Base-by-base conservation (phyloP, 1,284 basidiomycete species). In the Meira nashicola region DNA sequence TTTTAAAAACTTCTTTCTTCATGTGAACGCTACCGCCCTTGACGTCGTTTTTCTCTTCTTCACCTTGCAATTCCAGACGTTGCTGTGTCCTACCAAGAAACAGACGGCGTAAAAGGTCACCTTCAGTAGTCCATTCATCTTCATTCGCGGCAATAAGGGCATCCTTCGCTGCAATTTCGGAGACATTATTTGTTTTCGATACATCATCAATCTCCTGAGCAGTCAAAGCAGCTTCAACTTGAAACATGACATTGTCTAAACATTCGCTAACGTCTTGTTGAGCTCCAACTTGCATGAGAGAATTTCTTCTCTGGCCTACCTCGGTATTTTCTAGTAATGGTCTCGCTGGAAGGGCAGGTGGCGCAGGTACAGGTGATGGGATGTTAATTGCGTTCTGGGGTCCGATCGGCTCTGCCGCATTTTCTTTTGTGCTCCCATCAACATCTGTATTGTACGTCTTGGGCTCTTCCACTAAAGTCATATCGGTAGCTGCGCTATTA, bases 231-330 rank as follows among this genome's bases (percentile, higher is more conserved):
- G 90, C 89, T 79, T 99, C 93, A 60, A 98, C 90, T 79, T 98
- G 95, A 80, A 95, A 95, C 82, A 98, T 88, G 80, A 94, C 93
- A 72, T 98, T 98, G 80, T 98, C 93, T 85, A 98, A 89, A 79
- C 94, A 96, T 80, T 98, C 94, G 0, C 93, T 89, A 1, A 97
- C 93, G 77, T 98, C 94, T 75, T 98, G 94, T 74, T 98, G 94
- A 66, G 89, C 87, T n/a, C 92, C 92, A 86, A 71, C 57, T 55
- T 73, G 71, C 67, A 78, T 71, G 17, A 75, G 68, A 39, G 71
- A 70, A 52, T 54, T 57, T 14, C 39, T 21, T 17, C 47, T 17
- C 14, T 39, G 47, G 23, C 28, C 44, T 14, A 11, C 55, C 28
- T 56, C 46, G 4, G 14, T 38, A 19, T 54, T 15, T 28, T 28